These are phyloP conservation scores for Thraustochytrium sp. DNA, from an alignment of 352 stramenopile species.

Conservation along the genomic window DNA sequence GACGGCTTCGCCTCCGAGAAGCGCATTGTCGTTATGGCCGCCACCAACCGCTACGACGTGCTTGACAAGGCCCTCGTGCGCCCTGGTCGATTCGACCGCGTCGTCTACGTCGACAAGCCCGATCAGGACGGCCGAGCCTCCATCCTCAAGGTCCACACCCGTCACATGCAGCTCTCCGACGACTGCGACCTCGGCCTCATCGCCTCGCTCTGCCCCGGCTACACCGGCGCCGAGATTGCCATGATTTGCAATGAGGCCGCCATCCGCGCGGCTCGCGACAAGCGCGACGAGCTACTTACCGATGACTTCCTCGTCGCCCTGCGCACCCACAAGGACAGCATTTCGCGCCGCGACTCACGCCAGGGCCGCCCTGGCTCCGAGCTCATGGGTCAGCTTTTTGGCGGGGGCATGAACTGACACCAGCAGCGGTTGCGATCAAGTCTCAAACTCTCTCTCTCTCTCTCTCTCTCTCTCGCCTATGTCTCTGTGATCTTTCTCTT, in stretches of 20 bases:
- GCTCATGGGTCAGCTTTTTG: background rate
- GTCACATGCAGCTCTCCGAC: constrained; percentile 27
- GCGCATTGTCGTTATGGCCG: constrained; percentile 94
- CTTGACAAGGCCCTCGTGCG: constrained; percentile 90
- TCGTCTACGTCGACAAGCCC: constrained; percentile 93
- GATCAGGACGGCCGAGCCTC: constrained; percentile 92
- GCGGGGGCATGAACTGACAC: constrained; percentile 9
- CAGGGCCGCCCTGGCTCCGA: background rate
- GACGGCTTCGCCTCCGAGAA: constrained; percentile 92
- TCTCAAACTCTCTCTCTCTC: too few species aligned
- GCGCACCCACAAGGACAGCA: constrained; percentile 3
- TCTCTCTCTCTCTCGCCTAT: too few species aligned
- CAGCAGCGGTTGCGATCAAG: too few species aligned
- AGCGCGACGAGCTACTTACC: constrained; percentile 11
- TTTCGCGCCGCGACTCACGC: background rate
- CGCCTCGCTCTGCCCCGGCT: constrained; percentile 5
- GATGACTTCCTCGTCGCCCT: constrained; percentile 36
- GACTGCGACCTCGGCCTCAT: constrained; percentile 14
- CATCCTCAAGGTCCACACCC: constrained; percentile 83
- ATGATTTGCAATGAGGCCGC: constrained; percentile 44
- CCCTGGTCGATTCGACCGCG: constrained; percentile 89
- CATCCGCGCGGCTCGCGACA: constrained; percentile 31
- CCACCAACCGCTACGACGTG: constrained; percentile 93
- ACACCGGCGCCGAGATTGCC: constrained; percentile 31
- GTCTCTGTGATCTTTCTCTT: too few species aligned